Evolutionary conservation across 208 protist species (phyloP), one percentile per base, ranked within the genome.

Genomic region (Acanthamoeba triangularis): DNA sequence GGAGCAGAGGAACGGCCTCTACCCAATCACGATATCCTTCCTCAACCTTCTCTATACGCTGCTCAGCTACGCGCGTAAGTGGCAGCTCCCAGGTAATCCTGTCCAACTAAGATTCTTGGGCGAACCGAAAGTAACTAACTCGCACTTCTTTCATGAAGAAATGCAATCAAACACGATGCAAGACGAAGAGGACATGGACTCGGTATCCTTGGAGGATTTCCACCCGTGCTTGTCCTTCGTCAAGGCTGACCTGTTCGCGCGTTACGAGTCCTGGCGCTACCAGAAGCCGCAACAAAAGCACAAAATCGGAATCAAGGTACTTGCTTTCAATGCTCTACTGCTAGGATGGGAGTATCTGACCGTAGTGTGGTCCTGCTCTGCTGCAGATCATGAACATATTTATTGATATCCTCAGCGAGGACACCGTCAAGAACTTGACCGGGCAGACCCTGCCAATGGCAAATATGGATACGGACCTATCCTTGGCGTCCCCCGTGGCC

Each of bases 281-380:
- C 30, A 33, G 25, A 41, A 91, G 47, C 25, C 56, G 7, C 56
- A 30, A 11, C 54, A 91, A 30, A 59, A 67, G 47, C 20, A 67
- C 37, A 59, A 91, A 30, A 91, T 91, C 28, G 85, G 85, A 7
- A 91, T 91, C 52, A 91, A 65, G 85, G 85, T 67, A 69, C 47
- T 23, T 69, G 5, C n/a, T n/a, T 14, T 14, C 28, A 52, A 5
- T 8, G 49, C 37, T 84, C 25, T 54, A 5, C 35, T 25, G 82
- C n/a, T 37, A 14, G 0, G 30, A 7, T 72, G 52, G 0, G 16
- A 18, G 52, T 56, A 18, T 56, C 52, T 56, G 2, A 56, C 35
- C 20, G 28, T 76, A 10, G 2, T 14, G 20, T 16, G 35, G 14
- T 10, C 16, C 44, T 33, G 25, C n/a, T n/a, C n/a, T 91, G 18